Conservation (phyloP, 768 basidiomycete genomes). For the Suillus luteus region DNA sequence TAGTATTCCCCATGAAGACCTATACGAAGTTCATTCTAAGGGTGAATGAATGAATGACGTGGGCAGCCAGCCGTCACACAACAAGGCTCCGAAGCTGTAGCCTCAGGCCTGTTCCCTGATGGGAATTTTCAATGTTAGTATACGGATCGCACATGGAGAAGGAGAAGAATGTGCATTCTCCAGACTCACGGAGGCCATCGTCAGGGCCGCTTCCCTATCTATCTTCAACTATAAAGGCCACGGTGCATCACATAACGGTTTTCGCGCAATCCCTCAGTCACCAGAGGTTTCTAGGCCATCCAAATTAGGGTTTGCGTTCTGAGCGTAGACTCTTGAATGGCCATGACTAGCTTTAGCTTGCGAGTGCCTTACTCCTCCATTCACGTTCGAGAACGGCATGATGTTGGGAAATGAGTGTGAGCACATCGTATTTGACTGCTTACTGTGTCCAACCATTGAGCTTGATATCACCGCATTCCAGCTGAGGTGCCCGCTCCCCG, state of each 20-base stretch:
- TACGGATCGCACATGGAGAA: slow-evolving; percentile 25
- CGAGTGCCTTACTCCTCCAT: background rate
- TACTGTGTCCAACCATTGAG: background rate
- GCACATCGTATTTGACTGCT: background rate
- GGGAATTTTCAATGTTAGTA: background rate
- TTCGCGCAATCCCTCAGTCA: background rate
- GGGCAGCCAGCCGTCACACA: background rate
- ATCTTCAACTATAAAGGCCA: background rate
- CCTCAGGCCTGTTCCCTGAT: background rate
- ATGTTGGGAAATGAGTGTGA: background rate
- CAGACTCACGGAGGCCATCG: slow-evolving; percentile 24
- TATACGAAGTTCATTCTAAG: background rate
- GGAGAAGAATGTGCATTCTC: slow-evolving; percentile 29
- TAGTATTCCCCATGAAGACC: background rate
- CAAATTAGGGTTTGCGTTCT: background rate
- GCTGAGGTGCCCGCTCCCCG: background rate
- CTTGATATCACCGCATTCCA: background rate
- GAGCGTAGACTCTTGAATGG: background rate
- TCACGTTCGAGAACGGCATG: background rate
- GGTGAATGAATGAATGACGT: slow-evolving; percentile 10
- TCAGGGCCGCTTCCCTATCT: background rate
- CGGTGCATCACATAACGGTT: background rate
- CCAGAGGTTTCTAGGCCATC: background rate
- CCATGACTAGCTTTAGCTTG: background rate
- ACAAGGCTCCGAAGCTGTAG: background rate